Evolutionary conservation across 176 grass and related monocot genomes (phyloP).

Genomic region (Thinopyrum elongatum): DNA sequence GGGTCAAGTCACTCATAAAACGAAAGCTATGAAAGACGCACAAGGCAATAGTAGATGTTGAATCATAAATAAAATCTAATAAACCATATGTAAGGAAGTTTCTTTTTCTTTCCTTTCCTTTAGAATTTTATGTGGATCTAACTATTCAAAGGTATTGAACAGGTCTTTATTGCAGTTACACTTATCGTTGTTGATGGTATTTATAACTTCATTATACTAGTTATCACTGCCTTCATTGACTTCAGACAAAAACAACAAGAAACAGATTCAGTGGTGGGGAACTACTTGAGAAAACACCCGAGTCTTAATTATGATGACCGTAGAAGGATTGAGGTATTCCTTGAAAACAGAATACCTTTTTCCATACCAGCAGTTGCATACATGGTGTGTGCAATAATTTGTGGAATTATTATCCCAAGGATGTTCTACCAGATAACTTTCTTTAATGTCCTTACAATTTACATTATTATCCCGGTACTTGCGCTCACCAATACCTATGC

Average conservation of each 20-base stretch:
- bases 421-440: conserved; percentile 40
- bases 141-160: not conserved
- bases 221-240: conserved; percentile 19
- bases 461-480: not conserved
- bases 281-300: conserved; percentile 27
- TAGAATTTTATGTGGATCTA: not conserved
- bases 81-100: not conserved
- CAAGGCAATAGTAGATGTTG: not conserved
- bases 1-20: not conserved
- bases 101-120: not conserved
- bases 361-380: not conserved
- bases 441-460: conserved; percentile 24
- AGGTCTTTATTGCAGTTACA: conserved; percentile 12
- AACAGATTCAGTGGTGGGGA: conserved; percentile 1
- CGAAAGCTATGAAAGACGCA: too few relatives aligned
- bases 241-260: conserved; percentile 33
- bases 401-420: not conserved
- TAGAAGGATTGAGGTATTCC: conserved; percentile 44
- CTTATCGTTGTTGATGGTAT: conserved; percentile 54
- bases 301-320: conserved; percentile 66
- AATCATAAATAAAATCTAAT: not conserved
- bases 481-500: conserved; percentile 51
- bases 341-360: conserved; percentile 17
- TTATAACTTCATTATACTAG: conserved; percentile 47
- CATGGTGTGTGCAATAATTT: not conserved